Percentiles rank a stretch among this genome's conserved stretches.
Conservation (phyloP, 345 rosid genomes). For the Populus davidiana region DNA sequence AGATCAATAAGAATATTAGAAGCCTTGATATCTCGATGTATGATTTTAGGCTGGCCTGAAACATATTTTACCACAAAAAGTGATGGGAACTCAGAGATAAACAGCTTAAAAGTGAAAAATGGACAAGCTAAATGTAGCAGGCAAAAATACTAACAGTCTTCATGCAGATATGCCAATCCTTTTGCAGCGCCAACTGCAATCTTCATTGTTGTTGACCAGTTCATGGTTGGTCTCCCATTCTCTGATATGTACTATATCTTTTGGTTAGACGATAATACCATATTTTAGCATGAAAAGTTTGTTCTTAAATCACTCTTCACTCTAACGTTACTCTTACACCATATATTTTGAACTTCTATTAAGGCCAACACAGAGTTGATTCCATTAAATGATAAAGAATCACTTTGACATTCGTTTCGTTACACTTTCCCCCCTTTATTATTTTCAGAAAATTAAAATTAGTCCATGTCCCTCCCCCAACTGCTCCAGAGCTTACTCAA, state of each 20-base stretch:
- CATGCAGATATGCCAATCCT: constrained; percentile 26
- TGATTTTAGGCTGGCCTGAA: constrained; percentile 30
- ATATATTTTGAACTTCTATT: background rate
- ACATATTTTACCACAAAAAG: background rate
- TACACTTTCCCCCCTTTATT: too few relatives aligned
- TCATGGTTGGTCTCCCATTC: constrained; percentile 40
- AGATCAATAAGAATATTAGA: constrained; percentile 30
- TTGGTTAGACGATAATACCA: constrained; percentile 9
- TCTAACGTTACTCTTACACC: background rate
- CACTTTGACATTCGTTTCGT: background rate
- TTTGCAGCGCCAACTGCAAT: constrained; percentile 22
- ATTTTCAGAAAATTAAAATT: too few relatives aligned
- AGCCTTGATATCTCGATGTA: constrained; percentile 33
- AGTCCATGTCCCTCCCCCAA: too few relatives aligned
- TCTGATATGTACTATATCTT: constrained; percentile 37
- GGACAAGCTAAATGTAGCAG: background rate
- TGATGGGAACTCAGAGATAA: background rate
- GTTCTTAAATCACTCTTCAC: background rate
- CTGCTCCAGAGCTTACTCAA: too few relatives aligned
- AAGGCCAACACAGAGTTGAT: background rate
- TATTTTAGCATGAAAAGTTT: background rate
- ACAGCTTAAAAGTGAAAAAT: background rate
- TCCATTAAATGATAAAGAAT: background rate
- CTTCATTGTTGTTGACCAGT: constrained; percentile 20
- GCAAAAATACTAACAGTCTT: constrained; percentile 21